These are phyloP conservation scores for Durotheca rogersii DNA, from an alignment of 495 filamentous ascomycete genomes.

Conservation along the genomic window DNA sequence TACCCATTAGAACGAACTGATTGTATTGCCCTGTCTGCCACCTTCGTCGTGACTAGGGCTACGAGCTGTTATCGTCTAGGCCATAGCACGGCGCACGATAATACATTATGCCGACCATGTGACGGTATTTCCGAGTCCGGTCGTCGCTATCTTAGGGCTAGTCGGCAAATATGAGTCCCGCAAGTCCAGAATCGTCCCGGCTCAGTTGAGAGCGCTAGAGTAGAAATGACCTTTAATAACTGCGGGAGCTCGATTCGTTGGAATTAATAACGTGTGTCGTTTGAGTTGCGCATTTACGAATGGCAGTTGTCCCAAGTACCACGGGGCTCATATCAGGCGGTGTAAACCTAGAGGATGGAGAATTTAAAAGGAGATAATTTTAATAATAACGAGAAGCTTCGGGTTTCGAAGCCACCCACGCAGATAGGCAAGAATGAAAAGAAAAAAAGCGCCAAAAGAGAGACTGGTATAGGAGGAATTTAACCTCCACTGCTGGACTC, in stretches of 20 bases:
- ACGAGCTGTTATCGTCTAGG: conserved; percentile 6
- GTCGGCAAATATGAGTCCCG: background rate
- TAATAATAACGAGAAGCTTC: too few relatives aligned
- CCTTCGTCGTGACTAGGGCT: background rate
- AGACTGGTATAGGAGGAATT: conserved; percentile 22
- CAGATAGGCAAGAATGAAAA: background rate
- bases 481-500: conserved; percentile 37
- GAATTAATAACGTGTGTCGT: too few relatives aligned
- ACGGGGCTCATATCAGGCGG: too few relatives aligned
- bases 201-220: too few relatives aligned
- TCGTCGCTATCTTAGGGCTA: background rate
- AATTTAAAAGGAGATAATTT: too few relatives aligned
- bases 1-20: background rate
- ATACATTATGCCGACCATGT: conserved; percentile 1
- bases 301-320: too few relatives aligned
- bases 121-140: conserved; percentile 2
- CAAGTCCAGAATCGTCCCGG: too few relatives aligned
- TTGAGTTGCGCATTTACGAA: too few relatives aligned
- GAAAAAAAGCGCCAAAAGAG: conserved; percentile 1
- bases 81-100: conserved; percentile 1
- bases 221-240: too few relatives aligned
- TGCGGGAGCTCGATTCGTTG: too few relatives aligned
- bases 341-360: too few relatives aligned
- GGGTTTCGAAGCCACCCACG: too few relatives aligned
- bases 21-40: background rate